Conservation (phyloP, 148 eudicot genomes). For the Rhododendron henanense region DNA sequence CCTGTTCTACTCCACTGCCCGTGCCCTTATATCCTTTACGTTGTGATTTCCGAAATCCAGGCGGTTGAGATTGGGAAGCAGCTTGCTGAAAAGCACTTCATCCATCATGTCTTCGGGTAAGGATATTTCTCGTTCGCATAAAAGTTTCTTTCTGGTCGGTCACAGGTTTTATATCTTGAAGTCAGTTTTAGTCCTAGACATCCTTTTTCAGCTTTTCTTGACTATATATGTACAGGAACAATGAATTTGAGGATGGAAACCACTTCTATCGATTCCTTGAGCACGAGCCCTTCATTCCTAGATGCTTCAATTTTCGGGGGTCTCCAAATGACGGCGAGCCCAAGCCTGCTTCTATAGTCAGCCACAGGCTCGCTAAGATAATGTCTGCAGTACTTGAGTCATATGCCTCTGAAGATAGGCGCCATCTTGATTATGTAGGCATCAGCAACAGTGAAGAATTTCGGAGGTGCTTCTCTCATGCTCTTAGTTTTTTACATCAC, state of each 20-base stretch:
- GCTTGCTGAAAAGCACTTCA: slow-evolving; percentile 70
- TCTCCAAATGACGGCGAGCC: slow-evolving; percentile 64
- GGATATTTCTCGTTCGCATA: background rate
- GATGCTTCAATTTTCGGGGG: slow-evolving; percentile 82
- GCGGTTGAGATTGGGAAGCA: slow-evolving; percentile 79
- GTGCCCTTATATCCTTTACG: background rate
- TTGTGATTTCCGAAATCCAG: slow-evolving; percentile 30
- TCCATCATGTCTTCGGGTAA: slow-evolving; percentile 86
- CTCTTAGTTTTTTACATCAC: background rate
- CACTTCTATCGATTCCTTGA: slow-evolving; percentile 76
- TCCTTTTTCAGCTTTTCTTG: background rate
- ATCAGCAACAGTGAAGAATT: slow-evolving; percentile 96
- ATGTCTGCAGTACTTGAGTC: slow-evolving; percentile 91
- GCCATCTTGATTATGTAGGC: slow-evolving; percentile 58
- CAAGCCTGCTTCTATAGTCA: slow-evolving; percentile 38
- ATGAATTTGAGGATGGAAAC: slow-evolving; percentile 70
- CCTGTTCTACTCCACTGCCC: background rate
- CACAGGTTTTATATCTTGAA: background rate
- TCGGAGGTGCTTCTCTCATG: slow-evolving; percentile 47
- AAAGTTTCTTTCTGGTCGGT: background rate
- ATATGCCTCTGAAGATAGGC: slow-evolving; percentile 74
- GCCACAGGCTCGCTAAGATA: slow-evolving; percentile 56
- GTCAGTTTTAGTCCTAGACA: background rate
- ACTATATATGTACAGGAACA: slow-evolving; percentile 37
- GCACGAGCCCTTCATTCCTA: slow-evolving; percentile 76